Evolutionary conservation across 129 eudicot genomes (phyloP).

Genomic region (Chrysanthemum lavandulifolium): DNA sequence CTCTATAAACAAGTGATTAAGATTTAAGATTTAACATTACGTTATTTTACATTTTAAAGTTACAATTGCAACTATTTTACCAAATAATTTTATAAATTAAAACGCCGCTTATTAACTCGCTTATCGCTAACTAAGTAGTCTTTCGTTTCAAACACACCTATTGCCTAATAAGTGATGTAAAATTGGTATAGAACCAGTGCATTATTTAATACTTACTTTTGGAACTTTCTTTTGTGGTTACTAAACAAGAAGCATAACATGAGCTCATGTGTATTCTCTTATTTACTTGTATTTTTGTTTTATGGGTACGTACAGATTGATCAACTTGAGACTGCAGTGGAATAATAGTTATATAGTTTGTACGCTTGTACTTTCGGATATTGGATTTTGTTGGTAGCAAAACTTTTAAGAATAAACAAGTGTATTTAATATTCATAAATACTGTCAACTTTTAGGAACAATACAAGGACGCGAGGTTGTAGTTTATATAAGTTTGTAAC

Average conservation of each 20-base stretch:
- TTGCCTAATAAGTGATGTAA: not conserved
- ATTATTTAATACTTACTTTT: slow-evolving; percentile 19
- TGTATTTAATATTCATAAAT: not conserved
- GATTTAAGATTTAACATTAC: too few relatives aligned
- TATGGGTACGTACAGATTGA: slow-evolving; percentile 1
- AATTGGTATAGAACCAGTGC: slow-evolving; percentile 10
- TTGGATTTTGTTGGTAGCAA: slow-evolving; percentile 17
- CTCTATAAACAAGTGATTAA: too few relatives aligned
- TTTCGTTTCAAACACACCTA: too few relatives aligned
- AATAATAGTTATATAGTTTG: not conserved
- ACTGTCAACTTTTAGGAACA: too few relatives aligned
- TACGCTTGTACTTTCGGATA: not conserved
- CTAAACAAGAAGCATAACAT: slow-evolving; percentile 22
- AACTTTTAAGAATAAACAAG: not conserved
- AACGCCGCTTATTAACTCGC: too few relatives aligned
- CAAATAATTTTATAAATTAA: too few relatives aligned
- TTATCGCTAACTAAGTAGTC: too few relatives aligned
- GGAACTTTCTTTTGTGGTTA: slow-evolving; percentile 27
- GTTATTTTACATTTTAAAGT: too few relatives aligned
- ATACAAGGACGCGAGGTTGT: too few relatives aligned
- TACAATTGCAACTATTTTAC: too few relatives aligned
- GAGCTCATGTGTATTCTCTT: slow-evolving; percentile 5
- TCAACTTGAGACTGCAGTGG: not conserved
- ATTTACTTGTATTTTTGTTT: slow-evolving; percentile 27
- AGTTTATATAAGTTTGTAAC: too few relatives aligned